Evolutionary conservation across 2,329 filamentous ascomycete genomes (phyloP).

Genomic region (Dothistroma septosporum): DNA sequence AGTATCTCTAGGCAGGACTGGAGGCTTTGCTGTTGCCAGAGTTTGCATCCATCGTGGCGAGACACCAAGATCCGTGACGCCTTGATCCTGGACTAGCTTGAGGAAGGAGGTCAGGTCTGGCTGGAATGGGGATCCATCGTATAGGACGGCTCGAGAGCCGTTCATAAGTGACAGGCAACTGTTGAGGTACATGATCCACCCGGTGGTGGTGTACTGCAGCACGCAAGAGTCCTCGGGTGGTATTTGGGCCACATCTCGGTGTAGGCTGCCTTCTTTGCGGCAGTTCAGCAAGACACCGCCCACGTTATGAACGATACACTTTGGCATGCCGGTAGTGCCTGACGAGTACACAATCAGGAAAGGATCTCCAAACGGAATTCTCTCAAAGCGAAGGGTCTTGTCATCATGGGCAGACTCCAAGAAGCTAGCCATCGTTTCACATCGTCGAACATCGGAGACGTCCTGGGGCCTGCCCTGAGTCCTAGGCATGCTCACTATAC

Average conservation of each 20-base stretch:
- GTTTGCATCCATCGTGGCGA: slow-evolving; percentile 75
- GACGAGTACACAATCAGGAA: slow-evolving; percentile 69
- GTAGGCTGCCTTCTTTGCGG: slow-evolving; percentile 58
- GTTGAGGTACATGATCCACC: slow-evolving; percentile 84
- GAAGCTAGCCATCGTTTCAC: slow-evolving; percentile 44
- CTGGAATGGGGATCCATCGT: slow-evolving; percentile 76
- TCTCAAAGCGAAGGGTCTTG: slow-evolving; percentile 51
- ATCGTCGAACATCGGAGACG: slow-evolving; percentile 51
- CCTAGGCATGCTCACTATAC: slow-evolving; percentile 62
- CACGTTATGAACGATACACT: slow-evolving; percentile 77
- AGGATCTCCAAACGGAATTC: slow-evolving; percentile 67
- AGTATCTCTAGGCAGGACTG: slow-evolving; percentile 53
- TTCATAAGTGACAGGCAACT: slow-evolving; percentile 56
- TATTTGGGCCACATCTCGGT: slow-evolving; percentile 43
- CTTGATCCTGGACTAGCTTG: slow-evolving; percentile 57
- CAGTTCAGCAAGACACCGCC: slow-evolving; percentile 60
- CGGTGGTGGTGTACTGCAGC: slow-evolving; percentile 62
- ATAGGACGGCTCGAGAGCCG: slow-evolving; percentile 64
- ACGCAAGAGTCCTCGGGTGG: slow-evolving; percentile 36
- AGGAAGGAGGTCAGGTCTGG: slow-evolving; percentile 64
- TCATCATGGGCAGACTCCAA: slow-evolving; percentile 38
- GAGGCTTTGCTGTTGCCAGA: slow-evolving; percentile 59
- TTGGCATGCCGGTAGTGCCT: slow-evolving; percentile 77
- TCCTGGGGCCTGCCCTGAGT: slow-evolving; percentile 58
- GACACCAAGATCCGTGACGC: slow-evolving; percentile 68